phyloP scores from a whole-genome alignment of 495 filamentous ascomycete species.

The Aspergillus sclerotiicarbonarius region DNA sequence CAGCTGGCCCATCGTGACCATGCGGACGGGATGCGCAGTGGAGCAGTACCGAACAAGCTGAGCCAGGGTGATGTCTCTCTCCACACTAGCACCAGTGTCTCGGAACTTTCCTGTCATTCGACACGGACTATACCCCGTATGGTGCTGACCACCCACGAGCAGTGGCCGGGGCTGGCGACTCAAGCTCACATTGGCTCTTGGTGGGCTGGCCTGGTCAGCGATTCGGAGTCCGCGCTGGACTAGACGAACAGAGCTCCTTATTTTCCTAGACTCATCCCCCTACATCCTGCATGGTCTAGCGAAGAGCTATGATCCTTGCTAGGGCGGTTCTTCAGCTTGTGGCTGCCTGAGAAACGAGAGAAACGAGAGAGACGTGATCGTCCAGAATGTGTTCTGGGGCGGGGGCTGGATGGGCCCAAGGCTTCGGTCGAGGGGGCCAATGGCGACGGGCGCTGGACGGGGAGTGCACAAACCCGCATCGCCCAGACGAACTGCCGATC shows the following conservation, averaged over 20 bases:
- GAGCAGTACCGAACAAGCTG: not conserved
- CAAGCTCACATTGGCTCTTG: not conserved
- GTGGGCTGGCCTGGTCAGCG: not conserved
- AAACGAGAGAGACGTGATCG: not conserved
- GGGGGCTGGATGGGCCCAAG: constrained; percentile 4
- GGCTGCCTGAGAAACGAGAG: constrained; percentile 4
- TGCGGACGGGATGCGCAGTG: not conserved
- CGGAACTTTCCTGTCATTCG: not conserved
- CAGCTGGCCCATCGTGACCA: not conserved
- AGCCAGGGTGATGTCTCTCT: not conserved
- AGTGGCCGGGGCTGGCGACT: not conserved
- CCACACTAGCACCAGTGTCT: not conserved
- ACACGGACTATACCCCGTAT: not conserved
- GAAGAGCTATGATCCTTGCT: constrained; percentile 4
- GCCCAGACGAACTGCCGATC: constrained; percentile 3
- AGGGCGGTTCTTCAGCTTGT: not conserved
- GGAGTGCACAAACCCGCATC: not conserved
- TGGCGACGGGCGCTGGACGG: not conserved
- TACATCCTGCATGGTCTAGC: not conserved
- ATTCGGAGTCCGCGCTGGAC: constrained; percentile 3
- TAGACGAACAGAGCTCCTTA: not conserved
- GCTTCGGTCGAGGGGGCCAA: not conserved
- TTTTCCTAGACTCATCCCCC: not conserved
- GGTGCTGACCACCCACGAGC: not conserved
- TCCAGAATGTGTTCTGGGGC: not conserved